Conservation (phyloP, 441 rosid species). For the Mallotus japonicus region DNA sequence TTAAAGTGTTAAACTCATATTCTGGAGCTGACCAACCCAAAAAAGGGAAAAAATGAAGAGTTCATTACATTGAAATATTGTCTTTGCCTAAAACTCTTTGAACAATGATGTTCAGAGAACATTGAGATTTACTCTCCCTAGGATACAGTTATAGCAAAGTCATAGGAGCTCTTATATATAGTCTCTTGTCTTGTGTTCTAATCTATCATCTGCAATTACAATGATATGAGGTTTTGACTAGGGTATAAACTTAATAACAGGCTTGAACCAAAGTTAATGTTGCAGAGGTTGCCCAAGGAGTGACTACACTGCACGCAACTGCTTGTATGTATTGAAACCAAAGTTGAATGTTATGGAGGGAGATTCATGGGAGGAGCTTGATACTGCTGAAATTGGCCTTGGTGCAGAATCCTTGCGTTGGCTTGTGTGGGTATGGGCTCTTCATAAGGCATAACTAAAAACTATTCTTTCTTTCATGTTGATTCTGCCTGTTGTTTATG, state of each 20-base stretch:
- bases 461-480: neutral
- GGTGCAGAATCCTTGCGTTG: conserved; percentile 78
- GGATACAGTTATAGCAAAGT: neutral
- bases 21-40: neutral
- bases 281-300: conserved; percentile 89
- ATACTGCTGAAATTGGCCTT: conserved; percentile 58
- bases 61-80: neutral
- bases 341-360: conserved; percentile 59
- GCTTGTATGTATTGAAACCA: conserved; percentile 66
- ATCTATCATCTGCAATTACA: conserved; percentile 10
- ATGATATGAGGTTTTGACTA: conserved; percentile 42
- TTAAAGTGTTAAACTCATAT: neutral
- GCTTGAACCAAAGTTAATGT: conserved; percentile 63
- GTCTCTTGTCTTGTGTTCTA: neutral
- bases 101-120: too few species aligned
- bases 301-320: conserved; percentile 63
- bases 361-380: conserved; percentile 93
- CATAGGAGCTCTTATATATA: neutral
- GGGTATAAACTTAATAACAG: conserved; percentile 47
- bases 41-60: neutral
- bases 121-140: neutral
- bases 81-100: neutral
- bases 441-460: neutral
- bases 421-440: conserved; percentile 76
- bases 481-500: neutral